Evolutionary conservation across 2,329 filamentous ascomycete genomes (phyloP).

Genomic region (Nemania serpens): DNA sequence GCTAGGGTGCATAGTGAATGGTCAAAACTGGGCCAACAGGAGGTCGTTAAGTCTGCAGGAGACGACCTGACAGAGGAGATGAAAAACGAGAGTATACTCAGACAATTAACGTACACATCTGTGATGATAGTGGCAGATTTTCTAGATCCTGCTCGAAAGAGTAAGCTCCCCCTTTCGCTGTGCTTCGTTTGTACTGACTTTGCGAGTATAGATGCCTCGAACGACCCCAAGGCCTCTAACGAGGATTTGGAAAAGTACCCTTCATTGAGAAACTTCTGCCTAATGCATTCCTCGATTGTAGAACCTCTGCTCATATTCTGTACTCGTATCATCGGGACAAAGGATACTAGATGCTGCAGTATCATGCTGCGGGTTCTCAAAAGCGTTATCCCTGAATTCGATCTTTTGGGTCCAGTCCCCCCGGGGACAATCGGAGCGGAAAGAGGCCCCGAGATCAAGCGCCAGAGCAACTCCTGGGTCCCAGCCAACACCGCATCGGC

Average conservation of each 20-base stretch:
- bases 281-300: conserved; percentile 76
- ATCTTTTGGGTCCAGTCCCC: conserved; percentile 24
- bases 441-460: conserved; percentile 18
- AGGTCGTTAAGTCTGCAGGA: conserved; percentile 66
- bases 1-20: conserved; percentile 86
- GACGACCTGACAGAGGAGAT: conserved; percentile 92
- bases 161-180: conserved; percentile 50
- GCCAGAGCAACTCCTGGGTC: conserved; percentile 50
- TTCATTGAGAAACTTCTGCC: conserved; percentile 79
- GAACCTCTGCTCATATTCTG: conserved; percentile 91
- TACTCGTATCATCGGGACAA: conserved; percentile 86
- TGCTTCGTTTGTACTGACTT: conserved; percentile 4
- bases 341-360: conserved; percentile 85
- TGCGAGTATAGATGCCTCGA: conserved; percentile 29
- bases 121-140: conserved; percentile 91
- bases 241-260: conserved; percentile 49
- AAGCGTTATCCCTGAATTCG: conserved; percentile 81
- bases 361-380: conserved; percentile 87
- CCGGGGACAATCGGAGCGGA: conserved; percentile 10
- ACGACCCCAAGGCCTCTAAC: conserved; percentile 32
- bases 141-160: conserved; percentile 73
- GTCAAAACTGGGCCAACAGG: conserved; percentile 71
- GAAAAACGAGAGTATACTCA: conserved; percentile 94
- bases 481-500: conserved; percentile 61
- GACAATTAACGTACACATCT: conserved; percentile 89